Conservation (phyloP, 768 basidiomycete species). For the Boletus bicolor region DNA sequence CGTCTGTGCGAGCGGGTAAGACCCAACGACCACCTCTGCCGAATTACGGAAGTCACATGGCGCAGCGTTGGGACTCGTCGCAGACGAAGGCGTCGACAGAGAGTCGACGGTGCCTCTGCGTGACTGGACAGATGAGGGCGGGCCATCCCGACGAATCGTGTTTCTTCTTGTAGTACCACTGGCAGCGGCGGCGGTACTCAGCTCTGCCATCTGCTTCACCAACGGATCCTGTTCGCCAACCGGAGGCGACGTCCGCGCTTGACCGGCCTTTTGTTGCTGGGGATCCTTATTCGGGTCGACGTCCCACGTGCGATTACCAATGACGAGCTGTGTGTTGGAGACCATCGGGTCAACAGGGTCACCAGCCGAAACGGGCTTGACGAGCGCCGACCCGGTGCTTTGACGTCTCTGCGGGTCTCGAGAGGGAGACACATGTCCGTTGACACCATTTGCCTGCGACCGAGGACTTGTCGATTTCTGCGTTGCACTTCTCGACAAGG, state of each 20-base stretch:
- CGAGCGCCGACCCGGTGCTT: constrained; percentile 21
- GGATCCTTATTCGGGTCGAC: constrained; percentile 67
- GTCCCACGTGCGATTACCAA: constrained; percentile 63
- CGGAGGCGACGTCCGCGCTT: constrained; percentile 26
- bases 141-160: constrained; percentile 26
- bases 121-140: constrained; percentile 21
- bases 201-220: constrained; percentile 60
- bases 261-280: constrained; percentile 37
- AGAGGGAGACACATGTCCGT: constrained; percentile 28
- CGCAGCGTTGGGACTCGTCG: constrained; percentile 9
- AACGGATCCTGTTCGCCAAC: constrained; percentile 57
- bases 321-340: constrained; percentile 56
- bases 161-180: constrained; percentile 15
- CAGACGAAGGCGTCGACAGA: constrained; percentile 24
- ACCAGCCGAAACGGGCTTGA: constrained; percentile 35
- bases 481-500: constrained; percentile 31
- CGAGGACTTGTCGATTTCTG: constrained; percentile 28
- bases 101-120: constrained; percentile 27
- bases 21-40: constrained; percentile 76
- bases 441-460: constrained; percentile 33
- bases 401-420: constrained; percentile 27
- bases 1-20: constrained; percentile 51
- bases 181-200: constrained; percentile 34
- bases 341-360: constrained; percentile 64
- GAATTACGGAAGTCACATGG: constrained; percentile 67